Evolutionary conservation across 257 asterid species (phyloP).

Genomic region (Anisodus acutangulus): DNA sequence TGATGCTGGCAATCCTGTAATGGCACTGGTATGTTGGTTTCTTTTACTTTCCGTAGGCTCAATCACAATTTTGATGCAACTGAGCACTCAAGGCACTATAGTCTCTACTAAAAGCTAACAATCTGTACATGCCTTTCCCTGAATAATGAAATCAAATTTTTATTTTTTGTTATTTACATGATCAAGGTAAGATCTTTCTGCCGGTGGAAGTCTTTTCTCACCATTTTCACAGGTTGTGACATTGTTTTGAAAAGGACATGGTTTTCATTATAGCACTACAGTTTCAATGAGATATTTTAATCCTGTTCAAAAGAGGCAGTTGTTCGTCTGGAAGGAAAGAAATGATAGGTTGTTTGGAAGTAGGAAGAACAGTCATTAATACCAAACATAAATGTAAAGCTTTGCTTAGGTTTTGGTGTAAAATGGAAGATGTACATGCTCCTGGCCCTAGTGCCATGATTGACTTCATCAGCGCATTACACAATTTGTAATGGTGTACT

Average conservation of each 20-base stretch:
- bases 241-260: constrained; percentile 17
- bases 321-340: background rate
- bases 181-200: background rate
- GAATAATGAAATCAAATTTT: background rate
- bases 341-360: background rate
- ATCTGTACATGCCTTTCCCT: background rate
- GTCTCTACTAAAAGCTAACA: background rate
- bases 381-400: background rate
- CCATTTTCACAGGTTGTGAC: constrained; percentile 13
- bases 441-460: background rate
- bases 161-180: constrained; percentile 12
- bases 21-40: constrained; percentile 77
- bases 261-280: background rate
- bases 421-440: background rate
- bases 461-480: background rate
- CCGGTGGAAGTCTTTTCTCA: background rate
- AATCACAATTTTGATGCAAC: constrained; percentile 12
- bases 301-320: background rate
- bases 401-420: background rate
- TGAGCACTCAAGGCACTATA: constrained; percentile 18
- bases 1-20: constrained; percentile 90
- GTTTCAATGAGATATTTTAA: background rate
- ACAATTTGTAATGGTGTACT: background rate
- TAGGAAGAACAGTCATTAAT: constrained; percentile 1
- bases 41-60: constrained; percentile 22